Evolutionary conservation across 148 eudicot species (phyloP), one percentile per base, ranked within the genome.

Genomic region (Pharnaceum exiguum): DNA sequence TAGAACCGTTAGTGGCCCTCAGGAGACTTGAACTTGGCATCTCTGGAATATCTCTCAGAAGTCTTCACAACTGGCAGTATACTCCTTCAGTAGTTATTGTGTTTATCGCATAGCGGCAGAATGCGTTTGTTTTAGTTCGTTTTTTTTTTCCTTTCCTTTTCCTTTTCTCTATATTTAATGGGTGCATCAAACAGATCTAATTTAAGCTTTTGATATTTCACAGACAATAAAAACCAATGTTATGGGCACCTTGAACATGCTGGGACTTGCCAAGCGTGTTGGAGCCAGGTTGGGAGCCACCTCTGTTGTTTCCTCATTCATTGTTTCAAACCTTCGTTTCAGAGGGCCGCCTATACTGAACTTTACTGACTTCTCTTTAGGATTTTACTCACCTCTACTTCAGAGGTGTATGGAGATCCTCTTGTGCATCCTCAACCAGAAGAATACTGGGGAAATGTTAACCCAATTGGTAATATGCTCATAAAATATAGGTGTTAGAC

Each of bases 211-310:
- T 45, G 32, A 32, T 47, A 47, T 16, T 32, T 57, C 21, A 47
- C 84, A 91, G 98, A 91, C 98, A 10, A 91, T 91, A 71, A 91
- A 91, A 86, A 91, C 98, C 59, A 91, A 91, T 72, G 98, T 91
- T 52, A 91, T 91, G 73, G 98, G 98, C 40, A 91, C 98, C 28
- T 49, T 91, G 48, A 91, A 91, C 75, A 91, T 91, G 98, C 75
- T 91, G 71, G 98, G 98, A 62, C 96, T 91, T 68, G 96, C 96
- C 60, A 91, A 91, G 78, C 83, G 98, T 54, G 98, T 91, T 23
- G 98, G 98, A 66, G 98, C 98, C 57, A 91, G 98, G 98, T 91
- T 35, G 68, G 24, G 16, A 21, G 38, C 45, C 39, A 13, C 21
- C 17, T 46, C 12, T 60, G 38, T 53, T 2, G 24, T 11, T 22